These are phyloP conservation scores for Cryptosporidium bovis DNA, from an alignment of 169 alveolate genomes.

Conservation along the genomic window DNA sequence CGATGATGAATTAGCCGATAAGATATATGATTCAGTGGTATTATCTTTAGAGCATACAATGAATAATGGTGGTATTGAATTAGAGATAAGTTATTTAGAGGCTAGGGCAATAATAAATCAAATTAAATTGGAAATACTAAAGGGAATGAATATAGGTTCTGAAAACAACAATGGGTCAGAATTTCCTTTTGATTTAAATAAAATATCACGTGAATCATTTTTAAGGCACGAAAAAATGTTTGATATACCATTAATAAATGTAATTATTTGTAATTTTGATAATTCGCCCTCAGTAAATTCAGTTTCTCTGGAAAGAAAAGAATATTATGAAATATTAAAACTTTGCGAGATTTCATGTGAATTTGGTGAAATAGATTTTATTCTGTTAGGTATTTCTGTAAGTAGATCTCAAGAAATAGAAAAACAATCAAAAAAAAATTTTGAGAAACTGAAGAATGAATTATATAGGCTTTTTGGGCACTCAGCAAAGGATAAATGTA, in stretches of 20 bases:
- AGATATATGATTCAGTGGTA: conserved; percentile 8
- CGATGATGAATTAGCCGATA: background rate
- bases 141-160: background rate
- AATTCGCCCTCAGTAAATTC: background rate
- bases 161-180: background rate
- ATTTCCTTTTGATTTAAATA: background rate
- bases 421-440: conserved; percentile 44
- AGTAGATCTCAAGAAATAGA: conserved; percentile 39
- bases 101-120: conserved; percentile 10
- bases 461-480: conserved; percentile 49
- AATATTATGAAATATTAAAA: background rate
- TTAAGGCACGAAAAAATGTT: conserved; percentile 13
- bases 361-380: conserved; percentile 15
- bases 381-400: conserved; percentile 30
- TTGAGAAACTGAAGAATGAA: conserved; percentile 46
- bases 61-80: conserved; percentile 14
- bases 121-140: conserved; percentile 13
- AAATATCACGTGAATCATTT: background rate
- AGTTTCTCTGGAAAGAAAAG: background rate
- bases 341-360: conserved; percentile 13
- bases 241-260: conserved; percentile 33
- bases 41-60: conserved; percentile 6
- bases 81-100: conserved; percentile 5
- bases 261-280: conserved; percentile 60
- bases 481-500: conserved; percentile 32